phyloP scores from a whole-genome alignment of 805 yeast species.

The Aciculoconidium aculeatum region DNA sequence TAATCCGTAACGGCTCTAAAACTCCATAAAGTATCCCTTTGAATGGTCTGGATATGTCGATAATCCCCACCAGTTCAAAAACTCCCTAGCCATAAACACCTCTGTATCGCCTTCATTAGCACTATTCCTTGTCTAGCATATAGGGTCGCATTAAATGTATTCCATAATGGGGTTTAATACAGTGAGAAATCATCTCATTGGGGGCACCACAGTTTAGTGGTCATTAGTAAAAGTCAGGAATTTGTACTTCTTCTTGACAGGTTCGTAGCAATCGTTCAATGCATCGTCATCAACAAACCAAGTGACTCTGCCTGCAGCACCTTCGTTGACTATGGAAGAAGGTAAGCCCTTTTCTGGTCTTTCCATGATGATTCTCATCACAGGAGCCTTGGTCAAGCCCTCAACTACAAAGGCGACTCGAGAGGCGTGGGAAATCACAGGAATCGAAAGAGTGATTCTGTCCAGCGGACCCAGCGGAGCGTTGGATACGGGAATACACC shows the following conservation, averaged over 20 bases:
- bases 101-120: too few species aligned
- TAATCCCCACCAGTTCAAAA: too few species aligned
- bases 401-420: constrained; percentile 93
- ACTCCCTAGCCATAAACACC: too few species aligned
- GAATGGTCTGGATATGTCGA: too few species aligned
- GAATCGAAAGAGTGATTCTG: constrained; percentile 86
- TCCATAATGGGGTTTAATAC: too few species aligned
- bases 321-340: constrained; percentile 86
- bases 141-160: too few species aligned
- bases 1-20: too few species aligned
- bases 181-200: too few species aligned
- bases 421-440: constrained; percentile 91
- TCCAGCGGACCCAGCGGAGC: constrained; percentile 86
- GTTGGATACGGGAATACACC: constrained; percentile 90
- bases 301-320: constrained; percentile 92
- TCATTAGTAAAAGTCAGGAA: too few species aligned
- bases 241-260: constrained; percentile 68
- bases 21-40: too few species aligned
- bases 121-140: too few species aligned
- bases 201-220: too few species aligned
- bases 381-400: constrained; percentile 92
- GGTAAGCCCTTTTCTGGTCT: constrained; percentile 96
- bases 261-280: constrained; percentile 64
- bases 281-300: constrained; percentile 98
- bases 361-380: constrained; percentile 87